These are phyloP conservation scores for Xylariaceae sp. DNA, from an alignment of 2,329 filamentous ascomycete genomes.

Conservation along the genomic window DNA sequence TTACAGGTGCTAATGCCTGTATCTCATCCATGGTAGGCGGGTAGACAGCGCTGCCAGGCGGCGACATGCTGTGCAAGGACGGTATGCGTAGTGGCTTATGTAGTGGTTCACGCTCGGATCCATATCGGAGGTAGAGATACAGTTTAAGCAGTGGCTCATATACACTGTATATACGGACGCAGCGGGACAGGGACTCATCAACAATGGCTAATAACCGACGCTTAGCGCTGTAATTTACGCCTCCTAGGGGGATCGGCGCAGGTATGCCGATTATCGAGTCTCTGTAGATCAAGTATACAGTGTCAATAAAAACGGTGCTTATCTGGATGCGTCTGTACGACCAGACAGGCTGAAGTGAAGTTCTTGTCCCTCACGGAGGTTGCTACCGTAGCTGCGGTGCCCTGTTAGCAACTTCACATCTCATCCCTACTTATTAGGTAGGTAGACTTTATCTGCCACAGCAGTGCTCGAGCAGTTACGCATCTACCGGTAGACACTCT, in stretches of 20 bases:
- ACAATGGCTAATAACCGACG: no score
- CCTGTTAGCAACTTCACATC: neutral
- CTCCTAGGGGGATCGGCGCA: neutral
- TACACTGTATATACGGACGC: no score
- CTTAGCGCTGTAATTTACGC: no score
- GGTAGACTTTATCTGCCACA: neutral
- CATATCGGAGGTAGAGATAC: no score
- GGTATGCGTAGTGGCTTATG: no score
- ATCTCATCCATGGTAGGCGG: no score
- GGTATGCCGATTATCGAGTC: neutral
- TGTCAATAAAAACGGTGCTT: neutral
- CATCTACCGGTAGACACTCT: constrained; percentile 3
- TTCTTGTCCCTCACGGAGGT: neutral
- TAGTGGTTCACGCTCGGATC: no score
- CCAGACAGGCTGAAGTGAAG: neutral
- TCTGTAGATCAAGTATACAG: neutral
- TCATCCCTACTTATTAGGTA: neutral
- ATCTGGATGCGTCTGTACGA: neutral
- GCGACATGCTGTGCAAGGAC: no score
- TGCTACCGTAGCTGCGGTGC: neutral
- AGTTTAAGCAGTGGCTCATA: no score
- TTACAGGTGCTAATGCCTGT: no score
- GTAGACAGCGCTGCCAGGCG: no score
- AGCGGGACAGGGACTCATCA: no score
- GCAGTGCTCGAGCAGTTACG: constrained; percentile 7